Percentiles rank a stretch among this genome's conserved stretches.
Conservation (phyloP, 176 grass and related monocot genomes). For the Eremochloa ophiuroides region DNA sequence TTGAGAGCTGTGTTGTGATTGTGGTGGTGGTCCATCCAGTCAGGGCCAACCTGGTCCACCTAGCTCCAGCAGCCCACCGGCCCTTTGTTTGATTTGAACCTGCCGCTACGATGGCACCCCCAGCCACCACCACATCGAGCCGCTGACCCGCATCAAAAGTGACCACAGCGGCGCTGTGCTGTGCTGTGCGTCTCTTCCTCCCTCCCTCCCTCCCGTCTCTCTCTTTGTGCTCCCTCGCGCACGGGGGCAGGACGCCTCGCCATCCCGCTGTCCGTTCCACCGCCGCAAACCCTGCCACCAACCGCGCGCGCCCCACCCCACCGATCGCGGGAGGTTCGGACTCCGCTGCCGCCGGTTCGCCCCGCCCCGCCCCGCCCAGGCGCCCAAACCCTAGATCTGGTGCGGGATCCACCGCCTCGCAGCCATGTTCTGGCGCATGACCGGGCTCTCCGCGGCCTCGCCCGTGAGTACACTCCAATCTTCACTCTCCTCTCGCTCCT, state of each 20-base stretch:
- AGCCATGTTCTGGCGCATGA: constrained; percentile 56
- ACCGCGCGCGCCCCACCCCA: not conserved
- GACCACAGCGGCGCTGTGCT: too few species aligned
- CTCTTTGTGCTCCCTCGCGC: not conserved
- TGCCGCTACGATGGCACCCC: too few species aligned
- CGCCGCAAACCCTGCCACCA: not conserved
- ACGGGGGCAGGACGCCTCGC: not conserved
- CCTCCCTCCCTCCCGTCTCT: too few species aligned
- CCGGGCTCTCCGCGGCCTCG: constrained; percentile 57
- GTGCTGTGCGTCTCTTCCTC: too few species aligned
- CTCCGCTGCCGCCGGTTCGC: not conserved
- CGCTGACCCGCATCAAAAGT: too few species aligned
- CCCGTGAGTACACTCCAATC: constrained; percentile 40
- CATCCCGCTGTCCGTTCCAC: not conserved
- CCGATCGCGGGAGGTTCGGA: not conserved
- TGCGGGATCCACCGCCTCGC: constrained; percentile 21
- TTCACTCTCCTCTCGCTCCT: not conserved
- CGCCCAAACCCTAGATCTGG: constrained; percentile 57
- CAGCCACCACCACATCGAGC: too few species aligned
- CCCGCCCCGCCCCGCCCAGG: not conserved
- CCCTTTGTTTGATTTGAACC: too few species aligned
- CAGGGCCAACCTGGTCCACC: not conserved
- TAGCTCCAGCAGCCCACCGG: not conserved
- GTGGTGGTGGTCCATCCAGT: not conserved
- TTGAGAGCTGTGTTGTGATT: too few species aligned